Evolutionary conservation across 1,284 basidiomycete genomes (phyloP).

Genomic region (Abortiporus biennis): DNA sequence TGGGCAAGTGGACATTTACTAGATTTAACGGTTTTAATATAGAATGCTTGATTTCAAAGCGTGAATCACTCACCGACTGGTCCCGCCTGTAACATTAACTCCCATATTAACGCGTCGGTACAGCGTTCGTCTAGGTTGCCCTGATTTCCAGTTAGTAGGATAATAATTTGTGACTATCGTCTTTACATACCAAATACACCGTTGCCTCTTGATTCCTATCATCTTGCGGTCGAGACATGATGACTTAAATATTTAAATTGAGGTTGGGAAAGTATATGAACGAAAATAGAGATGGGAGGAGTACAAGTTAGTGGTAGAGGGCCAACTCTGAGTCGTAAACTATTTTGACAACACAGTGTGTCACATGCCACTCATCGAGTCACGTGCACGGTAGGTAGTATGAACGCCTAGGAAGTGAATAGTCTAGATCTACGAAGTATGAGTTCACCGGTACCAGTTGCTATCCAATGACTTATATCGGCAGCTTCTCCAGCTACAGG

Average conservation of each 20-base stretch:
- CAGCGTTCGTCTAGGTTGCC: conserved; percentile 96
- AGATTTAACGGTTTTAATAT: conserved; percentile 3
- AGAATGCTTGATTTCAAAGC: no score
- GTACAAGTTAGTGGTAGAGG: conserved; percentile 4
- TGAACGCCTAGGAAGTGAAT: no score
- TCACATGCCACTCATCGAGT: no score
- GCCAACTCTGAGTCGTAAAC: conserved; percentile 13
- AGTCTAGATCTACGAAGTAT: no score
- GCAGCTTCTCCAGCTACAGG: background rate
- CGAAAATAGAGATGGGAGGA: no score
- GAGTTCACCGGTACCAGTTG: no score
- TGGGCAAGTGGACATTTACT: conserved; percentile 99
- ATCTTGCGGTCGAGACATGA: conserved; percentile 82
- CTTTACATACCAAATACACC: conserved; percentile 73
- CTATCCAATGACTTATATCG: background rate
- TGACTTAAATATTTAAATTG: conserved; percentile 6
- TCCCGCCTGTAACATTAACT: conserved; percentile 97
- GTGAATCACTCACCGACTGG: conserved; percentile 76
- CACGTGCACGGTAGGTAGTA: no score
- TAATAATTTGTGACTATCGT: background rate
- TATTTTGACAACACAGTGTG: no score
- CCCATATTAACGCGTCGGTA: conserved; percentile 94
- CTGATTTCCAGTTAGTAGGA: conserved; percentile 31
- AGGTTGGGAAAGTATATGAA: no score
- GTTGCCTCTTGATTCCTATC: conserved; percentile 95